Conservation (phyloP, 352 stramenopile species). For the Globisporangium cederbergense region DNA sequence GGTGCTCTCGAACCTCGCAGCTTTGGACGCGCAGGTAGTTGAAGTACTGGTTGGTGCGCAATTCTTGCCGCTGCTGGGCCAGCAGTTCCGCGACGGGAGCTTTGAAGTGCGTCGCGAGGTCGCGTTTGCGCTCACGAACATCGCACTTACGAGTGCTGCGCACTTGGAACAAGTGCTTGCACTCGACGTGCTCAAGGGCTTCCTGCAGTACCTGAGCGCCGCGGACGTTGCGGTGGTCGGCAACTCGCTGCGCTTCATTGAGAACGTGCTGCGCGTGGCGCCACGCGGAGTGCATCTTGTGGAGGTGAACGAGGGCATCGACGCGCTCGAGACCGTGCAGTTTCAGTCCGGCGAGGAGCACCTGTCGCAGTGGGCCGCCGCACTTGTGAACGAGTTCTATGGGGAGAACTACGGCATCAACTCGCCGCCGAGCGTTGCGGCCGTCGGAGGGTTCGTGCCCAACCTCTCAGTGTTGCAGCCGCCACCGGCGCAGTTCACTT, state of each 20-base stretch:
- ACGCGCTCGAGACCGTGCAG: slow-evolving; percentile 75
- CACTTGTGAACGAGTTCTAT: slow-evolving; percentile 83
- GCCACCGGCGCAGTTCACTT: slow-evolving; percentile 16
- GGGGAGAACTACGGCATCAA: slow-evolving; percentile 78
- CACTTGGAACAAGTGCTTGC: slow-evolving; percentile 55
- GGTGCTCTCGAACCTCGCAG: slow-evolving; percentile 77
- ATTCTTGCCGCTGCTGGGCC: slow-evolving; percentile 50
- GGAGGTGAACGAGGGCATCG: slow-evolving; percentile 65
- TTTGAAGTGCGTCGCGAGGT: slow-evolving; percentile 75
- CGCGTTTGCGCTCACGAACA: slow-evolving; percentile 68
- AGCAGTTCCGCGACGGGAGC: slow-evolving; percentile 54
- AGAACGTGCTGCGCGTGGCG: slow-evolving; percentile 67
- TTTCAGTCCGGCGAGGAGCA: slow-evolving; percentile 61
- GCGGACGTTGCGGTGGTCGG: slow-evolving; percentile 68
- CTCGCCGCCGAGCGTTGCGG: slow-evolving; percentile 42
- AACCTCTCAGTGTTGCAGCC: slow-evolving; percentile 24
- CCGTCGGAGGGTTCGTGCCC: slow-evolving; percentile 19
- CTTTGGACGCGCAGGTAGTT: slow-evolving; percentile 48
- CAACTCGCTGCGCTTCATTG: slow-evolving; percentile 73
- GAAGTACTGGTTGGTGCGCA: slow-evolving; percentile 47
- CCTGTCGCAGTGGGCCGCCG: slow-evolving; percentile 56
- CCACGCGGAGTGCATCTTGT: slow-evolving; percentile 55
- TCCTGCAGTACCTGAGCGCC: slow-evolving; percentile 50
- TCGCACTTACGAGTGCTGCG: slow-evolving; percentile 52
- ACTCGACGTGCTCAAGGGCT: slow-evolving; percentile 51